Percentiles rank a stretch among this genome's conserved stretches.
These are phyloP conservation scores for Panellus pusillus DNA, from an alignment of 768 basidiomycete genomes.

Conservation along the genomic window DNA sequence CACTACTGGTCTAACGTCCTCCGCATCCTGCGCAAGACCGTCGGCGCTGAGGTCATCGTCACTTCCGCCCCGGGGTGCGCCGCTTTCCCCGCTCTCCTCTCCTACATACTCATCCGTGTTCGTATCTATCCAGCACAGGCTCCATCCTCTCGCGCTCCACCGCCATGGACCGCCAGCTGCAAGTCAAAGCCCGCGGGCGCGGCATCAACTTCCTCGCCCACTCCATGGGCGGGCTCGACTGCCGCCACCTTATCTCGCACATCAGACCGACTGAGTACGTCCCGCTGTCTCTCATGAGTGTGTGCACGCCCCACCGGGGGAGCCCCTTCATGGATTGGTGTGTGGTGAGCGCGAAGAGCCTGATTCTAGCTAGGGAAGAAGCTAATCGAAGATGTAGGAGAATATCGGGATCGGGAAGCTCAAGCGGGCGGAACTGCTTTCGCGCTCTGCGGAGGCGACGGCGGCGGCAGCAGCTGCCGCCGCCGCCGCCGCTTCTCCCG, in stretches of 20 bases:
- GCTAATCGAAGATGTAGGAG: constrained; percentile 45
- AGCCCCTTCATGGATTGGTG: constrained; percentile 99
- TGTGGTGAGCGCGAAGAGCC: constrained; percentile 51
- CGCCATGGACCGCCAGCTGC: constrained; percentile 71
- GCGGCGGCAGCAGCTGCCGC: no score
- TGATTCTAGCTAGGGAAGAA: constrained; percentile 1
- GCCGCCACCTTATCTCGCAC: constrained; percentile 87
- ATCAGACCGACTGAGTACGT: constrained; percentile 79
- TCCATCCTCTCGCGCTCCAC: constrained; percentile 82
- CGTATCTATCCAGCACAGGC: constrained; percentile 63
- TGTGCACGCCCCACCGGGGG: constrained; percentile 93
- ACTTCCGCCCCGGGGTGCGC: constrained; percentile 87
- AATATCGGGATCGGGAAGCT: constrained; percentile 89
- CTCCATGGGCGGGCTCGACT: constrained; percentile 97
- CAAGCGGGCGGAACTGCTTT: constrained; percentile 39
- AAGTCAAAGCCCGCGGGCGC: constrained; percentile 63
- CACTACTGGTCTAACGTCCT: constrained; percentile 96
- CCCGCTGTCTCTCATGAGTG: constrained; percentile 83
- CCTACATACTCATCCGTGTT: background rate
- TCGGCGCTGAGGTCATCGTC: constrained; percentile 94
- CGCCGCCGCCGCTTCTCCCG: no score
- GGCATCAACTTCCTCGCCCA: constrained; percentile 94
- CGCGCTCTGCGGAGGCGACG: constrained; percentile 7
- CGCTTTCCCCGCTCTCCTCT: background rate
- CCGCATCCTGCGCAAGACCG: constrained; percentile 69